Evolutionary conservation across 768 basidiomycete species (phyloP).

Genomic region (Filobasidium floriforme): DNA sequence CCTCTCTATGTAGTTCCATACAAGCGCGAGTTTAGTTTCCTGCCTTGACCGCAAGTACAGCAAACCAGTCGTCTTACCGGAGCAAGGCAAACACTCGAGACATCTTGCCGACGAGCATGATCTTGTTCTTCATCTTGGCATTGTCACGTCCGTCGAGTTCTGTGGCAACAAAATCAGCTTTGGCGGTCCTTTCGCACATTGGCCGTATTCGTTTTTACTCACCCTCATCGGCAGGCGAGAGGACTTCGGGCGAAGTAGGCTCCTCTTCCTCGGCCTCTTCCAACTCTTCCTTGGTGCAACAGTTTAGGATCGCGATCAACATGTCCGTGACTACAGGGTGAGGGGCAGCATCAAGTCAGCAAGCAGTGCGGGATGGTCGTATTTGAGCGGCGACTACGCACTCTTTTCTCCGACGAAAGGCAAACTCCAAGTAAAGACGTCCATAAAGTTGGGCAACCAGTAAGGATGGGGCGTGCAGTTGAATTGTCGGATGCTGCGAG

Average conservation of each 20-base stretch:
- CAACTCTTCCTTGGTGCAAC: conserved; percentile 91
- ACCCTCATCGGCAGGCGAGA: conserved; percentile 19
- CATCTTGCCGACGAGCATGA: conserved; percentile 94
- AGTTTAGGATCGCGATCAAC: conserved; percentile 91
- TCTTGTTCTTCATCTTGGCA: conserved; percentile 81
- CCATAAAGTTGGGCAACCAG: conserved; percentile 99
- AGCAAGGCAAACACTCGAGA: conserved; percentile 90
- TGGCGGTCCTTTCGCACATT: not conserved
- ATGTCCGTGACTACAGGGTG: conserved; percentile 80
- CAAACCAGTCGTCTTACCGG: conserved; percentile 54
- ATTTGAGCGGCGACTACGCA: conserved; percentile 45
- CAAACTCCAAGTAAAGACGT: conserved; percentile 97
- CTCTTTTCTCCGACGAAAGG: conserved; percentile 99
- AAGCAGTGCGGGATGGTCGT: not conserved
- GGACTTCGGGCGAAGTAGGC: conserved; percentile 22
- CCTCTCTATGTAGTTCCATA: conserved; percentile 58
- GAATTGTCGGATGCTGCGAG: conserved; percentile 71
- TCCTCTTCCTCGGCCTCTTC: conserved; percentile 67
- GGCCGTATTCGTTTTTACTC: not conserved
- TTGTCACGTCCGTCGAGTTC: conserved; percentile 79
- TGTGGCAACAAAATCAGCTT: conserved; percentile 73
- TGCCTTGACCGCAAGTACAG: not conserved
- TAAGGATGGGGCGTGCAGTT: conserved; percentile 90
- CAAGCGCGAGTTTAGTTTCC: not conserved
- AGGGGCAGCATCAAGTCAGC: not conserved